Evolutionary conservation across 768 basidiomycete genomes (phyloP), one percentile per base, ranked within the genome.

Genomic region (Mycena crocata): DNA sequence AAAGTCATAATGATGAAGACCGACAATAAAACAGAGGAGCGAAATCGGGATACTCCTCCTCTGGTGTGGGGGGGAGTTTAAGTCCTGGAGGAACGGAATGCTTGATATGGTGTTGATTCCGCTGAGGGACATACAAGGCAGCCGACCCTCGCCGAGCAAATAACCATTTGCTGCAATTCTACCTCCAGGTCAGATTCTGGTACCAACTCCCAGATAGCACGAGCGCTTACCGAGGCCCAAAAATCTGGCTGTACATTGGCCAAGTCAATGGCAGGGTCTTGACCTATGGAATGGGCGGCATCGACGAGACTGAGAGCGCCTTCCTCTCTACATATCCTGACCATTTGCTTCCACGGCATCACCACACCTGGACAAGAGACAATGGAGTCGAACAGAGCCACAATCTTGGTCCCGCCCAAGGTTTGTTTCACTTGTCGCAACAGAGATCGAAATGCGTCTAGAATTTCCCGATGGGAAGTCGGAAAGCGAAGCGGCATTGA

Each of bases 81-180:
- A 42, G 19, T n/a, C 6, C 40, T 6, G 10, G 40, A 14, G 40
- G 40, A 54, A 87, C 85, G 28, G 51, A 57, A n/a, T 54, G 17
- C 13, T 76, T 57, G 85, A 34, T 32, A 17, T 49, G 88, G 37
- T 26, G 40, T 24, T 61, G 35, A 15, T 37, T 37, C 69, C 68
- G 58, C 52, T 63, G 51, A 1, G 69, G 54, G 19, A 71, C 69
- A 57, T 60, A 71, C 35, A 91, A 75, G 23, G 88, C 75, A 1
- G 88, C 84, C 48, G 82, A 85, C 10, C 83, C 80, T n/a, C 89
- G 80, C 74, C 88, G 84, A 3, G 83, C 81, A 64, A 78, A 85
- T 12, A 90, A 74, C 90, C 90, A 91, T 73, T 91, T 91, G 76
- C 90, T 88, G 66, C 86, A 87, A 67, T 89, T 90, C 80, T 87